A percentile compares a stretch with the other conserved stretches of the same genome.
phyloP scores from a whole-genome alignment of 176 grass and related monocot species.

The Paspalum notatum region DNA sequence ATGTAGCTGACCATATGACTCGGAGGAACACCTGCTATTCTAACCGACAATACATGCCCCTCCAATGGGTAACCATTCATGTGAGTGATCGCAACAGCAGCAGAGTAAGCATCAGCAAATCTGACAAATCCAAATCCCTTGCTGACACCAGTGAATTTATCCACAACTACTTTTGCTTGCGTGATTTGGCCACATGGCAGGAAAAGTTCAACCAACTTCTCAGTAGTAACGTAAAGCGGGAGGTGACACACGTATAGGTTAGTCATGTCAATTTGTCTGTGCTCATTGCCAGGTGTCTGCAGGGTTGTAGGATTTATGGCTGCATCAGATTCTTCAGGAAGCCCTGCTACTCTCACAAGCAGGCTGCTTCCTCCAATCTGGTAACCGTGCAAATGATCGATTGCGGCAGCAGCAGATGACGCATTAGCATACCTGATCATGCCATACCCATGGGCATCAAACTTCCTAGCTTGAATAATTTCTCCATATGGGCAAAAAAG shows the following conservation, averaged over 20 bases:
- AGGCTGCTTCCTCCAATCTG: constrained; percentile 66
- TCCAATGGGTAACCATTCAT: constrained; percentile 62
- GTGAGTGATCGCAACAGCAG: constrained; percentile 46
- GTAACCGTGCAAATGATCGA: constrained; percentile 60
- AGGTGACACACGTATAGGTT: constrained; percentile 63
- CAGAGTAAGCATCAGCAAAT: constrained; percentile 51
- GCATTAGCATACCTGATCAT: constrained; percentile 60
- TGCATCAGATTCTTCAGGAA: constrained; percentile 12
- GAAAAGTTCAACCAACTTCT: constrained; percentile 58
- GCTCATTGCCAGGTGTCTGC: constrained; percentile 14
- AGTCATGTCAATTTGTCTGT: constrained; percentile 52
- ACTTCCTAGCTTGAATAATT: constrained; percentile 58
- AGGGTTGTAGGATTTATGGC: constrained; percentile 11
- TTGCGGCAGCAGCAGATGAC: constrained; percentile 50
- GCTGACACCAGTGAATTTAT: constrained; percentile 58
- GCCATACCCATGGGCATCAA: constrained; percentile 52
- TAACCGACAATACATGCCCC: constrained; percentile 54
- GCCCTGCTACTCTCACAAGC: constrained; percentile 49
- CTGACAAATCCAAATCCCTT: constrained; percentile 80
- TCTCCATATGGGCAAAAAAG: constrained; percentile 68
- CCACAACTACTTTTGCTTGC: constrained; percentile 55
- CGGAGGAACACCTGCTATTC: constrained; percentile 24
- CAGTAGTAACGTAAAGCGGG: constrained; percentile 47
- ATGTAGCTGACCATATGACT: constrained; percentile 31
- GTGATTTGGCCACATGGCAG: constrained; percentile 57